Percentiles rank a stretch among this genome's conserved stretches.
Evolutionary conservation across 148 eudicot genomes (phyloP).

Genomic region (Rhododendron ferrugineum): DNA sequence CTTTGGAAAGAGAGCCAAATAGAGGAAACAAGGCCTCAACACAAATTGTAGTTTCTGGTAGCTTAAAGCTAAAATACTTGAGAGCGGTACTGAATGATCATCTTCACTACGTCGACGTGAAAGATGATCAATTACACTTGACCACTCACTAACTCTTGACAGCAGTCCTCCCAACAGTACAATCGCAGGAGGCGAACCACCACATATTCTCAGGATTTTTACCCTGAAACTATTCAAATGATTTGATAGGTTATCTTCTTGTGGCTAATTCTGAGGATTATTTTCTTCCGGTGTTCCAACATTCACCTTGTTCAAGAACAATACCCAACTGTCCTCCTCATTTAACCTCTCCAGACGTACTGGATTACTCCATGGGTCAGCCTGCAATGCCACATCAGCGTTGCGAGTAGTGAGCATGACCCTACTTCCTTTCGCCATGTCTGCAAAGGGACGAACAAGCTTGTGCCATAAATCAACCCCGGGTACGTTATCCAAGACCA

Average conservation of each 20-base stretch:
- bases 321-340: neutral
- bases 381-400: neutral
- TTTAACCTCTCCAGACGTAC: neutral
- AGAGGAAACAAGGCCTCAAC: slow-evolving; percentile 37
- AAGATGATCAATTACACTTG: neutral
- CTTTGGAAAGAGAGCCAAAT: slow-evolving; percentile 41
- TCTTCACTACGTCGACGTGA: neutral
- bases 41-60: slow-evolving; percentile 31
- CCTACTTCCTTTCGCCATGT: neutral
- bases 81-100: neutral
- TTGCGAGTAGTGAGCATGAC: neutral
- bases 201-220: neutral
- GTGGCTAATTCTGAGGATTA: neutral
- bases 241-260: neutral
- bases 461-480: neutral
- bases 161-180: neutral
- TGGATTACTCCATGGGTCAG: neutral
- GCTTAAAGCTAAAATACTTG: slow-evolving; percentile 20
- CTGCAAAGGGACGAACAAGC: neutral
- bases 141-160: neutral
- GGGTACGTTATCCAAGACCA: neutral
- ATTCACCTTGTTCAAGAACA: neutral
- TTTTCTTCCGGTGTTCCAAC: neutral
- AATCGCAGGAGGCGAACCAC: neutral
- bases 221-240: neutral